Percentiles rank a stretch among this genome's conserved stretches.
These are phyloP conservation scores for Coix lacrymajobi DNA, from an alignment of 176 grass and related monocot genomes.

Conservation along the genomic window DNA sequence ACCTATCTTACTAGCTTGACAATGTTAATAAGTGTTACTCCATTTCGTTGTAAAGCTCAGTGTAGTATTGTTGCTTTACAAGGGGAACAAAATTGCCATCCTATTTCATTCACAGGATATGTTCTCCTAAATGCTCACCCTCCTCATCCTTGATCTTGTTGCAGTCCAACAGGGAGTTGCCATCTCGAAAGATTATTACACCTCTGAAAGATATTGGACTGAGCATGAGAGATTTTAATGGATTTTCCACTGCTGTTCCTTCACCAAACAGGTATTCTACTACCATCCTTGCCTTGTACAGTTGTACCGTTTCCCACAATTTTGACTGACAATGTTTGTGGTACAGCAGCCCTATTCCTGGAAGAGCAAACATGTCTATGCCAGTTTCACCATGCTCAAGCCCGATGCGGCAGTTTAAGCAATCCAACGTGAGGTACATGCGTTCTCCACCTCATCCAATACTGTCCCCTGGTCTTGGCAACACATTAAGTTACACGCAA, in stretches of 20 bases:
- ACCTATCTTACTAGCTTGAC: background rate
- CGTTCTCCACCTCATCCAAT: constrained; percentile 72
- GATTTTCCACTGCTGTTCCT: constrained; percentile 49
- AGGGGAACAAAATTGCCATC: background rate
- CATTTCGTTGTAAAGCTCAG: background rate
- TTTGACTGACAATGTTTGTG: constrained; percentile 18
- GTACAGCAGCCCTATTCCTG: constrained; percentile 36
- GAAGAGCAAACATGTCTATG: constrained; percentile 69
- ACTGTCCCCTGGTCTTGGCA: constrained; percentile 30
- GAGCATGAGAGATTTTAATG: constrained; percentile 25
- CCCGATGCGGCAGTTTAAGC: constrained; percentile 64
- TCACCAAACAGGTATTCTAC: constrained; percentile 48
- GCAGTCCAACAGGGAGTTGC: constrained; percentile 54
- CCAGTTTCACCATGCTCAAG: constrained; percentile 85
- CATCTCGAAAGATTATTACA: constrained; percentile 54
- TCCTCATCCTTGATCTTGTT: constrained; percentile 9
- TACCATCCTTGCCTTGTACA: background rate
- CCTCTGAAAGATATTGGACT: constrained; percentile 61
- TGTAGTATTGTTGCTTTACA: background rate
- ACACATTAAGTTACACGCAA: constrained; percentile 23
- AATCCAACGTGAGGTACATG: constrained; percentile 66
- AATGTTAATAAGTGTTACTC: constrained; percentile 1
- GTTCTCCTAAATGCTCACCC: background rate
- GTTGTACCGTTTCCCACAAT: background rate
- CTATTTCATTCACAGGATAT: constrained; percentile 7